A percentile compares a stretch with the other conserved stretches of the same genome.
phyloP scores from a whole-genome alignment of 768 basidiomycete genomes.

The Boletus sensibilis region DNA sequence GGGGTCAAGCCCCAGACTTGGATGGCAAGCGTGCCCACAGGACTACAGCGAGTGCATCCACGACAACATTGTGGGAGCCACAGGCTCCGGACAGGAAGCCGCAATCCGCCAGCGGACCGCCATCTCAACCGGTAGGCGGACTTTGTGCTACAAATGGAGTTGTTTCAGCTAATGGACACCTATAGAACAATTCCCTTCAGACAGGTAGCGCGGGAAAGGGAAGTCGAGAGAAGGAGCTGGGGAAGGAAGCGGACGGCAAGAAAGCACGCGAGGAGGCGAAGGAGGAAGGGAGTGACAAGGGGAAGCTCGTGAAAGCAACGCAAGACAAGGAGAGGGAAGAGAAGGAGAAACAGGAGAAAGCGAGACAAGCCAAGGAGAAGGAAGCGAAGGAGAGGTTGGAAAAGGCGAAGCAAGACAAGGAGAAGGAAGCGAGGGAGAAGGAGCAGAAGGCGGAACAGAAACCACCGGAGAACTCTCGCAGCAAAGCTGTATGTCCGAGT shows the following conservation, averaged over 20 bases:
- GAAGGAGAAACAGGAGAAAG: background rate
- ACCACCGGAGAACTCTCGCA: background rate
- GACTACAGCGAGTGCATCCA: background rate
- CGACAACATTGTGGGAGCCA: constrained; percentile 8
- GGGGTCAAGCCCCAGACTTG: constrained; percentile 16
- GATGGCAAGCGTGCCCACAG: background rate
- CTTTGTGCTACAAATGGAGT: background rate
- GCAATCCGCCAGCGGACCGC: background rate
- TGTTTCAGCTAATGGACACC: background rate
- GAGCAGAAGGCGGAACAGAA: no score
- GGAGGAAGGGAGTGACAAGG: no score
- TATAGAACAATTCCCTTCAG: no score
- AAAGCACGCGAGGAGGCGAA: background rate
- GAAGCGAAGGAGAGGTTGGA: background rate
- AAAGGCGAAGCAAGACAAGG: background rate
- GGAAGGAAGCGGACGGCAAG: background rate
- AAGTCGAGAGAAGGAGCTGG: background rate
- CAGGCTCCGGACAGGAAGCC: constrained; percentile 7
- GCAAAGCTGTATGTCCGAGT: constrained; percentile 5
- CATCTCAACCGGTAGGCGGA: constrained; percentile 9
- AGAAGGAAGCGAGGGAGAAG: background rate
- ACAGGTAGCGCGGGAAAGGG: background rate
- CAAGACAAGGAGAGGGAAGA: background rate
- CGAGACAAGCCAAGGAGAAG: background rate
- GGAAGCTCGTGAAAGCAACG: background rate